These are phyloP conservation scores for Pichia manshurica DNA, from an alignment of 805 yeast genomes.

Conservation along the genomic window DNA sequence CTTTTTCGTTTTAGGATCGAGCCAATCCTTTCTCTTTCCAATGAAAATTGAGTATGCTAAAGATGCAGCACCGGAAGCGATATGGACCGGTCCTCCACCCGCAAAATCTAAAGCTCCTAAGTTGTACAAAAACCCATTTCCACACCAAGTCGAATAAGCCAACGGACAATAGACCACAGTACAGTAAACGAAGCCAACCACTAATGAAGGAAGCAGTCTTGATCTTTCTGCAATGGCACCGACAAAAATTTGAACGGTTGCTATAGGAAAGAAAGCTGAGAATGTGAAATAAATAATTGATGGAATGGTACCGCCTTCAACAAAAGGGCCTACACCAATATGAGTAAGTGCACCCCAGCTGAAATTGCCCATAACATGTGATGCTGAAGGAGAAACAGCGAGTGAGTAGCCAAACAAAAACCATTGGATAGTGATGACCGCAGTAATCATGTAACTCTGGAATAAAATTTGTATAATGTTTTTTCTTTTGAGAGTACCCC, in stretches of 20 bases:
- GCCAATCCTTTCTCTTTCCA: conserved; percentile 37
- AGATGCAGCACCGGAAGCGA: conserved; percentile 39
- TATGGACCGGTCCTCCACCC: conserved; percentile 47
- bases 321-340: conserved; percentile 35
- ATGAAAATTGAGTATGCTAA: conserved; percentile 37
- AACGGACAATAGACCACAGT: conserved; percentile 41
- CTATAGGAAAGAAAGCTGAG: conserved; percentile 42
- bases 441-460: conserved; percentile 40
- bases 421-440: conserved; percentile 37
- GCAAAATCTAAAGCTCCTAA: conserved; percentile 44
- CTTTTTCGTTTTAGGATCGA: conserved; percentile 26
- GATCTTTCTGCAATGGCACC: conserved; percentile 43
- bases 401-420: conserved; percentile 42
- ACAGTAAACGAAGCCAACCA: conserved; percentile 37
- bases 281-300: conserved; percentile 40
- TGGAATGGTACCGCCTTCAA: conserved; percentile 44
- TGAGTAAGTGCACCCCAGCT: conserved; percentile 35
- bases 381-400: conserved; percentile 33
- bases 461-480: conserved; percentile 39
- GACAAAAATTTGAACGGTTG: conserved; percentile 43
- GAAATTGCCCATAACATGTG: conserved; percentile 33
- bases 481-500: conserved; percentile 38
- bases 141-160: conserved; percentile 44
- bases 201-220: conserved; percentile 35
- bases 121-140: conserved; percentile 39